Evolutionary conservation across 139 green algal genomes (phyloP).

Genomic region (Astrephomene gubernaculifera): DNA sequence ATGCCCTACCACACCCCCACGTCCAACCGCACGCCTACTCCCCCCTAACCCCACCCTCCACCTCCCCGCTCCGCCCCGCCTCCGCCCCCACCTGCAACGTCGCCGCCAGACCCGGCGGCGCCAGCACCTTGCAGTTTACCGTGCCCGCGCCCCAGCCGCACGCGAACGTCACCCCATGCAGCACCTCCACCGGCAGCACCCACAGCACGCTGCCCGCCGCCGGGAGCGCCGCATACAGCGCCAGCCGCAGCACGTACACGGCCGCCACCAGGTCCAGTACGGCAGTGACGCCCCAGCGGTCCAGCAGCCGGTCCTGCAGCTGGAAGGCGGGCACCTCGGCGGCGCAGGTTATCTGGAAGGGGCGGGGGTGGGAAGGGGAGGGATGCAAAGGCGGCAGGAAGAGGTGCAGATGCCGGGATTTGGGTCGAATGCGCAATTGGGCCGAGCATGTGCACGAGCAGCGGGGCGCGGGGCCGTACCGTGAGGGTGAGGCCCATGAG

Average conservation of each 20-base stretch:
- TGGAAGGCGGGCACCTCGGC: conserved; percentile 66
- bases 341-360: conserved; percentile 53
- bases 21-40: too few relatives aligned
- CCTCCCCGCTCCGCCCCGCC: not conserved
- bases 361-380: not conserved
- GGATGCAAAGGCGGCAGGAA: too few relatives aligned
- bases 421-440: too few relatives aligned
- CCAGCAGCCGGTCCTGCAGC: conserved; percentile 50
- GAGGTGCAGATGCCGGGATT: not conserved
- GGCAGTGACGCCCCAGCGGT: conserved; percentile 8
- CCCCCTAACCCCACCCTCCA: not conserved
- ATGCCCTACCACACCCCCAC: too few relatives aligned
- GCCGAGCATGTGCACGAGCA: too few relatives aligned
- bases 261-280: conserved; percentile 44
- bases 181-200: conserved; percentile 66
- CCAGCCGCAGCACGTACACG: conserved; percentile 57
- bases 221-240: conserved; percentile 57
- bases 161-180: conserved; percentile 69
- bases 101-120: conserved; percentile 50
- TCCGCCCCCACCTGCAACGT: conserved; percentile 49
- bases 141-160: conserved; percentile 61
- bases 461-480: not conserved
- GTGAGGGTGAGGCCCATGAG: conserved; percentile 71
- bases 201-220: conserved; percentile 41
- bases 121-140: conserved; percentile 57